Conservation (phyloP, 2,329 filamentous ascomycete species). For the Zopfia rhizophila region DNA sequence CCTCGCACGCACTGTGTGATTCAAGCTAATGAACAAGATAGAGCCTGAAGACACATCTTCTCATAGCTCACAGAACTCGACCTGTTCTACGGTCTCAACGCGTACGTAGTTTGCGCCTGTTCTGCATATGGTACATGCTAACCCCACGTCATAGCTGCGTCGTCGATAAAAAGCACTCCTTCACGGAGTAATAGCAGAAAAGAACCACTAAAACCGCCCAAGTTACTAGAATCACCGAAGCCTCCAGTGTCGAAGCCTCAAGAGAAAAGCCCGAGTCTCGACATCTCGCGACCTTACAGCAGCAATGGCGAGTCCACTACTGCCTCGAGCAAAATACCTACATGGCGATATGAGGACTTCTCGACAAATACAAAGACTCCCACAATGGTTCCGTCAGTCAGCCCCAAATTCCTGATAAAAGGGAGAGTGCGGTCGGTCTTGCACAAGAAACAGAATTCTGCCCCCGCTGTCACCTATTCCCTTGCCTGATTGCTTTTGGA, state of each 20-base stretch:
- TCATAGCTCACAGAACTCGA: slow-evolving; percentile 17
- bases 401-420: too few species aligned
- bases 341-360: slow-evolving; percentile 23
- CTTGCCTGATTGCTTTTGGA: too few species aligned
- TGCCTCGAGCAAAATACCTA: slow-evolving; percentile 13
- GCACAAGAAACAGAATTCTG: slow-evolving; percentile 3
- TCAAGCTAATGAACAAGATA: too few species aligned
- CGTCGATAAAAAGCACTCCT: neutral
- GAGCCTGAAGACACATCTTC: too few species aligned
- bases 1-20: too few species aligned
- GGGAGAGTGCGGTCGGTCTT: slow-evolving; percentile 9
- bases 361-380: slow-evolving; percentile 5
- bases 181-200: slow-evolving; percentile 3
- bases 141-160: too few species aligned
- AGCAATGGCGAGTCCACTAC: slow-evolving; percentile 11
- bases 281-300: slow-evolving; percentile 18
- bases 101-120: slow-evolving; percentile 13
- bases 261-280: slow-evolving; percentile 11
- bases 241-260: slow-evolving; percentile 5
- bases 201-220: too few species aligned
- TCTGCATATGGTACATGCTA: too few species aligned
- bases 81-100: slow-evolving; percentile 9
- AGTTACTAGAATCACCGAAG: too few species aligned
- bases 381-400: slow-evolving; percentile 3
- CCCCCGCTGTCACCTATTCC: too few species aligned